Evolutionary conservation across 371 early-diverging fungal species (phyloP).

Genomic region (Mucor piriformis): DNA sequence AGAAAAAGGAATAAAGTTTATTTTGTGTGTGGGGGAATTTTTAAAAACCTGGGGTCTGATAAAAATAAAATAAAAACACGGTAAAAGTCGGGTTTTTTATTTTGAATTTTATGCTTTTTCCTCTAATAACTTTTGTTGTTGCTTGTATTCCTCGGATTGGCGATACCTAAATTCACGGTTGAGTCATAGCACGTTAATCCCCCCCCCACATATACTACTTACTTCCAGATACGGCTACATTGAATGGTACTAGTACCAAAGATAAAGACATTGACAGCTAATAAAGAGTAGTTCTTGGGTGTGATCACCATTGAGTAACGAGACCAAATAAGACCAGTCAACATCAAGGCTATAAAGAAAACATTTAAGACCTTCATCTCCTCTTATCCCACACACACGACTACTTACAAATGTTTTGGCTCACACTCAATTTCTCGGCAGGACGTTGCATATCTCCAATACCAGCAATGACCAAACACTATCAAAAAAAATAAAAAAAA

Average conservation of each 20-base stretch:
- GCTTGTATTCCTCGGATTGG: constrained; percentile 33
- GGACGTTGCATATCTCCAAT: constrained; percentile 90
- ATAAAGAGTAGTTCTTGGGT: constrained; percentile 88
- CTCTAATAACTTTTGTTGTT: constrained; percentile 4
- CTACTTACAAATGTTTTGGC: constrained; percentile 76
- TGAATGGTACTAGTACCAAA: constrained; percentile 89
- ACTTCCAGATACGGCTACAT: constrained; percentile 79
- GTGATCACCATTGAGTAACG: constrained; percentile 93
- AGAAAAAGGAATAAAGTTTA: neutral
- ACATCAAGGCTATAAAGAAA: constrained; percentile 71
- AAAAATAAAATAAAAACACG: constrained; percentile 3
- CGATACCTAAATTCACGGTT: constrained; percentile 7
- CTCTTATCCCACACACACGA: no score
- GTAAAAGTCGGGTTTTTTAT: constrained; percentile 1
- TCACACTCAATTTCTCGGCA: constrained; percentile 86
- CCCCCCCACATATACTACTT: no score
- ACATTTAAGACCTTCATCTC: neutral
- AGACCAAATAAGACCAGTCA: constrained; percentile 96
- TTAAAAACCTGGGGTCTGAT: neutral
- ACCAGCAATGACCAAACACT: constrained; percentile 69
- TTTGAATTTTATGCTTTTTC: neutral
- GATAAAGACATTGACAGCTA: constrained; percentile 92
- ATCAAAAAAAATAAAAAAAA: neutral
- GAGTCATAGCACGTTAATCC: no score
- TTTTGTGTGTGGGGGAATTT: no score